phyloP scores from a whole-genome alignment of 176 grass and related monocot genomes.

The Cenchrus americanus region DNA sequence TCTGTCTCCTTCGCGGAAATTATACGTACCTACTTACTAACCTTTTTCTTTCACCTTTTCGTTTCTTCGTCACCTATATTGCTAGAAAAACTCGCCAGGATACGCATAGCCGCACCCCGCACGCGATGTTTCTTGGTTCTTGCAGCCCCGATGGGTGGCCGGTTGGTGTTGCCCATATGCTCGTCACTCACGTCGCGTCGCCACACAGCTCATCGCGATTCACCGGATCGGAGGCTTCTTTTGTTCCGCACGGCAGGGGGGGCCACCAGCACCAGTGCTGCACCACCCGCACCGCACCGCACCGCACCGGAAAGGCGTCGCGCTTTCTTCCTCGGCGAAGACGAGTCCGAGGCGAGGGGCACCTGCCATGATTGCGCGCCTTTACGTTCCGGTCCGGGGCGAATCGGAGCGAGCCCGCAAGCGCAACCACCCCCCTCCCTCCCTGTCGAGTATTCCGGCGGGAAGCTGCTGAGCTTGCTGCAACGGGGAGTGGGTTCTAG shows the following conservation, averaged over 20 bases:
- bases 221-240: not conserved
- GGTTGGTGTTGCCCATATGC: not conserved
- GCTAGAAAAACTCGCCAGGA: not conserved
- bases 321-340: constrained; percentile 24
- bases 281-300: no score
- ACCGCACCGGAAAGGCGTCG: constrained; percentile 24
- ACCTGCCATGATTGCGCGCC: constrained; percentile 22
- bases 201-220: constrained; percentile 31
- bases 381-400: constrained; percentile 15
- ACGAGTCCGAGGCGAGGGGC: not conserved
- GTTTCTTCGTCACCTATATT: not conserved
- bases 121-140: not conserved
- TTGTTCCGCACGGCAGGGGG: not conserved
- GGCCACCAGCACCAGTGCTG: not conserved
- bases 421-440: no score
- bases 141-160: not conserved
- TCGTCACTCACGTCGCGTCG: not conserved
- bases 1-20: no score
- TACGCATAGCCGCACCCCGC: not conserved
- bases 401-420: not conserved
- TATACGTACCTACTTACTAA: no score
- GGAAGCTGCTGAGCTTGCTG: no score
- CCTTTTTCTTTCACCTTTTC: not conserved
- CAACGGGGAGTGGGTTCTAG: not conserved
- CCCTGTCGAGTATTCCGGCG: no score